Evolutionary conservation across 1,139 yeast genomes (phyloP).

Genomic region (Scheffersomyces quercinus): DNA sequence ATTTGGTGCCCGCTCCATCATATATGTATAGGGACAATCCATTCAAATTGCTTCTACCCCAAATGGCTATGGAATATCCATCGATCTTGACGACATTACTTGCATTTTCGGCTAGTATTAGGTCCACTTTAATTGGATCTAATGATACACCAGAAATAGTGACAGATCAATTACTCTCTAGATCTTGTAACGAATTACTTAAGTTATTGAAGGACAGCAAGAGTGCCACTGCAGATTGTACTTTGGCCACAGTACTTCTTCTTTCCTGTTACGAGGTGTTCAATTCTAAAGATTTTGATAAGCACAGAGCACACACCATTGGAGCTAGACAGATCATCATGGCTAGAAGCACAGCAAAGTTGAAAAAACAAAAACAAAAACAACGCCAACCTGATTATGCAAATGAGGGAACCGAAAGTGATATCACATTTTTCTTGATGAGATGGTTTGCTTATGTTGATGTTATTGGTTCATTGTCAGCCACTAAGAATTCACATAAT

Average conservation of each 20-base stretch:
- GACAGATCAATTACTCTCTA: slow-evolving; percentile 50
- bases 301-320: slow-evolving; percentile 64
- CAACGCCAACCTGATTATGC: neutral
- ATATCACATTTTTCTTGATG: slow-evolving; percentile 59
- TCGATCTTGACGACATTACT: slow-evolving; percentile 60
- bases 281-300: slow-evolving; percentile 45
- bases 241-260: slow-evolving; percentile 63
- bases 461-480: slow-evolving; percentile 60
- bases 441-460: slow-evolving; percentile 77
- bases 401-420: slow-evolving; percentile 24
- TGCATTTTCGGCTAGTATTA: slow-evolving; percentile 67
- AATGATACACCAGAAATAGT: slow-evolving; percentile 43
- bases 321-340: slow-evolving; percentile 71
- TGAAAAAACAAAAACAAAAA: slow-evolving; percentile 1
- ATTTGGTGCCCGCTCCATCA: slow-evolving; percentile 70
- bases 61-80: slow-evolving; percentile 64
- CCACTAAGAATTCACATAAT: slow-evolving; percentile 33
- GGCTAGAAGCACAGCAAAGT: slow-evolving; percentile 34
- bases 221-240: slow-evolving; percentile 63
- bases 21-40: slow-evolving; percentile 63
- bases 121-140: slow-evolving; percentile 32
- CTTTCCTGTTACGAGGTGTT: slow-evolving; percentile 66
- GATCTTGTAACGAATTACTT: slow-evolving; percentile 61
- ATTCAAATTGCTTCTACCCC: slow-evolving; percentile 63
- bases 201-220: slow-evolving; percentile 49